phyloP scores from a whole-genome alignment of 1,284 basidiomycete species.

The Ustilago nuda region DNA sequence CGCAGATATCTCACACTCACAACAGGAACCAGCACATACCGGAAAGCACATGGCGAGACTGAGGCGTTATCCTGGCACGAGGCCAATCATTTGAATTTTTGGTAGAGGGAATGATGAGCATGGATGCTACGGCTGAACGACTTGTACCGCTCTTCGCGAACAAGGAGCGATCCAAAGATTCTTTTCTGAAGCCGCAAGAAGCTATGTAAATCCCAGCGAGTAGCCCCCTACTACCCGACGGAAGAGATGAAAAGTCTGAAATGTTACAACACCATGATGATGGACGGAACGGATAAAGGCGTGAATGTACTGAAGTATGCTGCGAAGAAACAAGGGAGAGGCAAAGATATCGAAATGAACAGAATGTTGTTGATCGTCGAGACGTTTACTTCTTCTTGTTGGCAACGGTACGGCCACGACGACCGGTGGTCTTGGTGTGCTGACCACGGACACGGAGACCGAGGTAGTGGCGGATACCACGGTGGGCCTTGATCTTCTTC shows the following conservation, averaged over 20 bases:
- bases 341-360: conserved; percentile 7
- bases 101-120: conserved; percentile 37
- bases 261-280: conserved; percentile 50
- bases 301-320: conserved; percentile 31
- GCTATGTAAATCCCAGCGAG: conserved; percentile 24
- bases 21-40: no score
- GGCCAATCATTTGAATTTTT: conserved; percentile 50
- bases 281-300: conserved; percentile 26
- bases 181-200: conserved; percentile 12
- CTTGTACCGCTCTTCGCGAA: background rate
- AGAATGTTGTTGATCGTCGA: conserved; percentile 6
- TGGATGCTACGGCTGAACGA: conserved; percentile 21
- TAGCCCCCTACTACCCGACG: conserved; percentile 35
- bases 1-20: no score
- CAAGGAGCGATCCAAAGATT: background rate
- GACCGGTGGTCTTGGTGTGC: conserved; percentile 99
- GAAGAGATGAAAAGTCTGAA: conserved; percentile 28
- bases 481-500: conserved; percentile 99
- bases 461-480: conserved; percentile 98
- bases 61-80: conserved; percentile 41
- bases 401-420: conserved; percentile 69
- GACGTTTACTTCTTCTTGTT: conserved; percentile 68
- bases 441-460: conserved; percentile 89
- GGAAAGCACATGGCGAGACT: background rate
- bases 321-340: conserved; percentile 33